A percentile compares a stretch with the other conserved stretches of the same genome.
These are phyloP conservation scores for Medicago truncatula DNA, from an alignment of 306 rosid species.

Conservation along the genomic window MtrunA17r5.0-ANR NC_053049.1:38226001-38226500, in stretches of 20 bases:
- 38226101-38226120: constrained; percentile 9
- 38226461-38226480: neutral
- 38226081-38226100: neutral
- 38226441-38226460: neutral
- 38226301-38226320: neutral
- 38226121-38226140: constrained; percentile 9
- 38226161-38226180: constrained; percentile 13
- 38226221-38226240: constrained; percentile 21
- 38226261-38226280: neutral
- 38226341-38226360: neutral
- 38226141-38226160: constrained; percentile 1
- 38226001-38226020: constrained; percentile 26
- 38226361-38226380: neutral
- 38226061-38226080: neutral
- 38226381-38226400: neutral
- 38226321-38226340: neutral
- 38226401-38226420: neutral
- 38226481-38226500: constrained; percentile 1
- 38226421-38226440: neutral
- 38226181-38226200: neutral
- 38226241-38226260: constrained; percentile 13
- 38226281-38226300: neutral
- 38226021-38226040: constrained; percentile 14
- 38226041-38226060: neutral
- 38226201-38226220: neutral